These are phyloP conservation scores for Phaeotremella skinneri DNA, from an alignment of 768 basidiomycete species.

Conservation along the genomic window DNA sequence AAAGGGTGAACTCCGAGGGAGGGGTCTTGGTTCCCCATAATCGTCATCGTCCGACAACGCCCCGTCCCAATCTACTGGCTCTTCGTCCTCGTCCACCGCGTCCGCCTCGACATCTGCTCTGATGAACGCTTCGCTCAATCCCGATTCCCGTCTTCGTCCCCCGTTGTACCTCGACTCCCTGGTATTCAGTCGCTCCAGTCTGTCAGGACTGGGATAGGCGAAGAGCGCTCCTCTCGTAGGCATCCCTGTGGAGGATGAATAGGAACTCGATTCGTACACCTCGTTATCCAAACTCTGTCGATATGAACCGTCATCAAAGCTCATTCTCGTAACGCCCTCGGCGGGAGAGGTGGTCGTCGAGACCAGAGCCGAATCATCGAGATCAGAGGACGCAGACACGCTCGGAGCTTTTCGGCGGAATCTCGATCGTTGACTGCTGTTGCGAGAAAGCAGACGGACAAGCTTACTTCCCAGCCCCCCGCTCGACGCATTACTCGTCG, in stretches of 20 bases:
- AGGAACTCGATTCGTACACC: slow-evolving; percentile 28
- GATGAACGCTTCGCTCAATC: slow-evolving; percentile 20
- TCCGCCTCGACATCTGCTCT: background rate
- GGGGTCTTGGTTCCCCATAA: slow-evolving; percentile 29
- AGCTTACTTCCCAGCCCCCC: slow-evolving; percentile 38
- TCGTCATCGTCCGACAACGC: slow-evolving; percentile 44
- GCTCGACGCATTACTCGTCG: slow-evolving; percentile 44
- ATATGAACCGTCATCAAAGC: slow-evolving; percentile 15
- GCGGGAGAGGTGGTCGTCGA: slow-evolving; percentile 14
- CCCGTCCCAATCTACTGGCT: slow-evolving; percentile 46
- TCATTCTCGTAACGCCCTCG: slow-evolving; percentile 16
- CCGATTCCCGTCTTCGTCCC: slow-evolving; percentile 20
- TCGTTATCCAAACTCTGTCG: slow-evolving; percentile 18
- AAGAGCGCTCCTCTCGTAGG: background rate
- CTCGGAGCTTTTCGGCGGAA: slow-evolving; percentile 8
- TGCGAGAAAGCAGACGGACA: slow-evolving; percentile 37
- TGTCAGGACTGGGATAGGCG: slow-evolving; percentile 20
- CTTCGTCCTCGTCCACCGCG: slow-evolving; percentile 22
- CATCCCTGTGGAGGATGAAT: slow-evolving; percentile 9
- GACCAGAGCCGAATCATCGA: slow-evolving; percentile 13
- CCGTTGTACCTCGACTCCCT: slow-evolving; percentile 1
- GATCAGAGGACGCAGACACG: slow-evolving; percentile 3
- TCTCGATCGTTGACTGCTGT: slow-evolving; percentile 28
- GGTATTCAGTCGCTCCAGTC: slow-evolving; percentile 3
- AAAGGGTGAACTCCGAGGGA: slow-evolving; percentile 3